A percentile compares a stretch with the other conserved stretches of the same genome.
Conservation (phyloP, 2,329 filamentous ascomycete species). For the Nothomitra cinnamomea region DNA sequence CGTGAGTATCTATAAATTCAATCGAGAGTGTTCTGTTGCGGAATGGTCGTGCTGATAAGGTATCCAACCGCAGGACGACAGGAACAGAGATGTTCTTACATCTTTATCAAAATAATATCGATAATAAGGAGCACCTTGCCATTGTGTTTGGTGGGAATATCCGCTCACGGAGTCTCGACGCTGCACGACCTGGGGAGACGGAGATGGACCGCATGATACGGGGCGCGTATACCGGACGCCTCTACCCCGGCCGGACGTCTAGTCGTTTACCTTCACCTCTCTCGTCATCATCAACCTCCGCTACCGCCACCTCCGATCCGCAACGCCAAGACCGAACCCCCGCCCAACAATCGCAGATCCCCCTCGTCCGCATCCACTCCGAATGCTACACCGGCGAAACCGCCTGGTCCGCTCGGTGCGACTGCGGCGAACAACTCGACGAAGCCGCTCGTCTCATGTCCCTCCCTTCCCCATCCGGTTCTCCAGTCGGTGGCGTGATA, state of each 20-base stretch:
- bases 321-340: neutral
- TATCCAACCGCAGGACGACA: slow-evolving; percentile 30
- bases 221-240: slow-evolving; percentile 75
- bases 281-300: neutral
- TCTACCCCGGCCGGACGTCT: slow-evolving; percentile 70
- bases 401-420: slow-evolving; percentile 92
- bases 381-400: slow-evolving; percentile 99
- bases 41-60: neutral
- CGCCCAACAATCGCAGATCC: slow-evolving; percentile 27
- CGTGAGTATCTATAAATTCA: slow-evolving; percentile 24
- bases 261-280: slow-evolving; percentile 39
- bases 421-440: slow-evolving; percentile 94
- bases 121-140: slow-evolving; percentile 90
- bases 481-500: slow-evolving; percentile 59
- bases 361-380: slow-evolving; percentile 86
- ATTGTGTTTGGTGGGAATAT: slow-evolving; percentile 91
- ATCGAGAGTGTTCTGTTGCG: slow-evolving; percentile 2
- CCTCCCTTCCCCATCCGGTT: slow-evolving; percentile 32
- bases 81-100: slow-evolving; percentile 96
- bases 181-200: slow-evolving; percentile 34
- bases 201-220: slow-evolving; percentile 86
- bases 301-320: slow-evolving; percentile 8
- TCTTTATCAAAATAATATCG: slow-evolving; percentile 79
- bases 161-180: slow-evolving; percentile 44
- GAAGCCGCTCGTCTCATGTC: slow-evolving; percentile 92